These are phyloP conservation scores for Cryptococcus sp. DNA, from an alignment of 1,284 basidiomycete genomes.

Conservation along the genomic window DNA sequence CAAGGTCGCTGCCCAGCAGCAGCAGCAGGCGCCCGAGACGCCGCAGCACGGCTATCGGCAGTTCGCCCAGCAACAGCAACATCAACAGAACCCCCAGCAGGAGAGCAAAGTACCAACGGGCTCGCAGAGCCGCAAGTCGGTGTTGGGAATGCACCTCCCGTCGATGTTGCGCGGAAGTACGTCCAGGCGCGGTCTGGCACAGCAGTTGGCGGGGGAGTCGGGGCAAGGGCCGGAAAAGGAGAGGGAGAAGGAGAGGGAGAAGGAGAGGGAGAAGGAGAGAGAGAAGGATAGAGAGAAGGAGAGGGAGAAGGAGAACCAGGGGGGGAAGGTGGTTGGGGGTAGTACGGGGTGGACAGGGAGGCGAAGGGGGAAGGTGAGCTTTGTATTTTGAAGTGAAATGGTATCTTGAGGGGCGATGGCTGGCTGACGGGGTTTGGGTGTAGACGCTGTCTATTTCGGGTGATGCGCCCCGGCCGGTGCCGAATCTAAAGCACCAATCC, in stretches of 20 bases:
- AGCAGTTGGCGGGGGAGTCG: slow-evolving; percentile 21
- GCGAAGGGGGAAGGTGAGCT: slow-evolving; percentile 84
- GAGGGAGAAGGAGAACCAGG: slow-evolving; percentile 8
- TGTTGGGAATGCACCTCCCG: slow-evolving; percentile 62
- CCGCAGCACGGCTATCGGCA: slow-evolving; percentile 17
- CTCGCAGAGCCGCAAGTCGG: slow-evolving; percentile 41
- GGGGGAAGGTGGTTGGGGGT: background rate
- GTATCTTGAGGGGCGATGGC: slow-evolving; percentile 1
- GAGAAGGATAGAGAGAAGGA: slow-evolving; percentile 5
- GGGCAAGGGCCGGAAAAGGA: slow-evolving; percentile 6
- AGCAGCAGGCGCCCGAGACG: slow-evolving; percentile 13
- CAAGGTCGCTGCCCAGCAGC: slow-evolving; percentile 6
- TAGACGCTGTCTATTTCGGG: slow-evolving; percentile 81
- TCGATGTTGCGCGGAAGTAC: slow-evolving; percentile 76
- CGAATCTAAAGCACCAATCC: slow-evolving; percentile 26
- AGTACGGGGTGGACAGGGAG: slow-evolving; percentile 76
- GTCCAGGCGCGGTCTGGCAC: slow-evolving; percentile 63
- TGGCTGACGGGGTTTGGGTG: background rate
- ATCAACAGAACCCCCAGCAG: background rate
- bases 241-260: slow-evolving; percentile 10
- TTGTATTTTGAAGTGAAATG: background rate
- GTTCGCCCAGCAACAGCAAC: slow-evolving; percentile 10
- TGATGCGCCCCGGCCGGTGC: slow-evolving; percentile 43
- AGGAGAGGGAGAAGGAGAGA: background rate
- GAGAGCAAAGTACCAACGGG: slow-evolving; percentile 2